Percentiles rank a stretch among this genome's conserved stretches.
Evolutionary conservation across 2,329 filamentous ascomycete genomes (phyloP).

Genomic region (Emmonsiellopsis sp.): DNA sequence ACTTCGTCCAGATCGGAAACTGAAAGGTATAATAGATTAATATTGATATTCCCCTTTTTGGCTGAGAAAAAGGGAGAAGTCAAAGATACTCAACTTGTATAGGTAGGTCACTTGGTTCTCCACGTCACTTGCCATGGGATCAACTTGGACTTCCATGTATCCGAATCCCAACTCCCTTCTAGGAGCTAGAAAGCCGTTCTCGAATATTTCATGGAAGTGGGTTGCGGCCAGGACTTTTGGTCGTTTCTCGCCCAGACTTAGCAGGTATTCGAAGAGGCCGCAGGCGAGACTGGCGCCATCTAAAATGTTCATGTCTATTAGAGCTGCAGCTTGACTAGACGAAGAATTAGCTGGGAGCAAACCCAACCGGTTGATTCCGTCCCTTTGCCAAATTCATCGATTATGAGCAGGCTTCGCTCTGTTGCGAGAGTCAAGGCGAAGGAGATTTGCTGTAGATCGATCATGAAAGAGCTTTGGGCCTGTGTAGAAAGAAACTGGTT

Average conservation of each 20-base stretch:
- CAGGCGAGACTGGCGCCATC: slow-evolving; percentile 58
- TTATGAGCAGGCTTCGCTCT: slow-evolving; percentile 66
- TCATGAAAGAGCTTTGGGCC: slow-evolving; percentile 61
- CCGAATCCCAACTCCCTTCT: slow-evolving; percentile 43
- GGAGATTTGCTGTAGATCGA: slow-evolving; percentile 79
- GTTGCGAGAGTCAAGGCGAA: slow-evolving; percentile 69
- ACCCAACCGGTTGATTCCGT: slow-evolving; percentile 47
- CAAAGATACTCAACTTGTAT: slow-evolving; percentile 46
- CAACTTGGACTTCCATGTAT: slow-evolving; percentile 48
- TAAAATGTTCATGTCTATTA: slow-evolving; percentile 15
- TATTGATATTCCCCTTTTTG: neutral
- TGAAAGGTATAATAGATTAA: slow-evolving; percentile 15
- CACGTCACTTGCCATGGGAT: slow-evolving; percentile 33
- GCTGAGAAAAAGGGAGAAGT: neutral
- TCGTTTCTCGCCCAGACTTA: slow-evolving; percentile 38
- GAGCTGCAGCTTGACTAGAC: neutral
- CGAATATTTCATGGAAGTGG: slow-evolving; percentile 52
- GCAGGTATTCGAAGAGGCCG: slow-evolving; percentile 50
- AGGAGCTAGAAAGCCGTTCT: slow-evolving; percentile 43
- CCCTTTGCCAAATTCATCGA: slow-evolving; percentile 82
- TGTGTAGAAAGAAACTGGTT: slow-evolving; percentile 16
- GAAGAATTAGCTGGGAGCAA: neutral
- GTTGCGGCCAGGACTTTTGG: slow-evolving; percentile 56
- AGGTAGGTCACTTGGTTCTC: slow-evolving; percentile 54
- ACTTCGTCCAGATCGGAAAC: slow-evolving; percentile 55